phyloP scores from a whole-genome alignment of 2,329 filamentous ascomycete genomes.

The Piedraia hortae region DNA sequence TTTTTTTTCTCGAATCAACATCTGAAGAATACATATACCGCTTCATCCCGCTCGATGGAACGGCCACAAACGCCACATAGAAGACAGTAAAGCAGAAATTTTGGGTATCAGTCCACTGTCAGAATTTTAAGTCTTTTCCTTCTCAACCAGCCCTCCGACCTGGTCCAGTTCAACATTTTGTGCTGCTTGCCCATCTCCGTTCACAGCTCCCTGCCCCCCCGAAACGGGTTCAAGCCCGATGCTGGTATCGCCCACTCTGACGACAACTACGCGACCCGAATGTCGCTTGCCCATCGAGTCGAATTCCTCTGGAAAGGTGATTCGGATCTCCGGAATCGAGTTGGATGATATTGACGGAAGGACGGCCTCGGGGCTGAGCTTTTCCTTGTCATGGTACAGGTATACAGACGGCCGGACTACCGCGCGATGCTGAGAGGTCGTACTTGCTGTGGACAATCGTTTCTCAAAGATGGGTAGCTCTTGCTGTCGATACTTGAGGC shows the following conservation, averaged over 20 bases:
- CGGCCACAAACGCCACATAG: too few relatives aligned
- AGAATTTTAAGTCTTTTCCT: conserved; percentile 15
- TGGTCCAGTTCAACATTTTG: conserved; percentile 84
- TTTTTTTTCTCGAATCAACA: too few relatives aligned
- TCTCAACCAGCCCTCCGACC: conserved; percentile 85
- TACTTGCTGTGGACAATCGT: conserved; percentile 18
- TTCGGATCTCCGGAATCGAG: conserved; percentile 80
- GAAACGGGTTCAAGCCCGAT: conserved; percentile 70
- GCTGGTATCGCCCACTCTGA: conserved; percentile 66
- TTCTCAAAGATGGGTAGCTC: conserved; percentile 17
- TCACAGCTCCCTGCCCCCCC: conserved; percentile 38
- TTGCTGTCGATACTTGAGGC: conserved; percentile 9
- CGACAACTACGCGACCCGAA: conserved; percentile 71
- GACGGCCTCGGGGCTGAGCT: conserved; percentile 27
- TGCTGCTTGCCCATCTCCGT: conserved; percentile 42
- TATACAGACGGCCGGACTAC: conserved; percentile 32
- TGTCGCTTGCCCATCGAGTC: conserved; percentile 55
- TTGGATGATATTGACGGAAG: conserved; percentile 48
- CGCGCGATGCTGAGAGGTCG: conserved; percentile 25
- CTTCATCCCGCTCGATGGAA: too few relatives aligned
- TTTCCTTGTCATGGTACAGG: conserved; percentile 46
- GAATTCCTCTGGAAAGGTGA: conserved; percentile 91
- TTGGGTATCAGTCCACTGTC: too few relatives aligned
- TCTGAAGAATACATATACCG: too few relatives aligned
- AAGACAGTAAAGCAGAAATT: too few relatives aligned